Evolutionary conservation across 768 basidiomycete species (phyloP).

Genomic region (Serendipita sp.): DNA sequence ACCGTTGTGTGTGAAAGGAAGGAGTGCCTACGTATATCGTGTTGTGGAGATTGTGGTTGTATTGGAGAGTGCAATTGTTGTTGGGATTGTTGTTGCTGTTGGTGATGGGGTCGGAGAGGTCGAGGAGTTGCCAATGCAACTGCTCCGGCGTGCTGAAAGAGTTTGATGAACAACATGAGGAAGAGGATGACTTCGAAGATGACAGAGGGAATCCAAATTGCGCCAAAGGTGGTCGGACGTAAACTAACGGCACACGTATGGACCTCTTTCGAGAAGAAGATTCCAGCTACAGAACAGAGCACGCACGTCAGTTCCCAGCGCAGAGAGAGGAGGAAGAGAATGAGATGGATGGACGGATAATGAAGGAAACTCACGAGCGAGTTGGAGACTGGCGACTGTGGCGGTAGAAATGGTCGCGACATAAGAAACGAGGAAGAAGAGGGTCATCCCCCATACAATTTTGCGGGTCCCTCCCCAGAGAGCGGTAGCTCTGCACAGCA

Average conservation of each 20-base stretch:
- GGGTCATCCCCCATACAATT: neutral
- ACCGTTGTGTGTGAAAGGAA: too few species aligned
- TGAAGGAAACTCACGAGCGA: neutral
- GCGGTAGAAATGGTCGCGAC: neutral
- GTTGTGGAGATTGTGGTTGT: too few species aligned
- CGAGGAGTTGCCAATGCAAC: neutral
- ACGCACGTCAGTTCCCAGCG: too few species aligned
- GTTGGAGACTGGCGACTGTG: neutral
- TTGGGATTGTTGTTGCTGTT: too few species aligned
- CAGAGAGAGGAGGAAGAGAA: too few species aligned
- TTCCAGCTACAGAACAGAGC: neutral
- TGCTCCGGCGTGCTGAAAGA: neutral
- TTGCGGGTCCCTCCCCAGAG: neutral
- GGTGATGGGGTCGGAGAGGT: too few species aligned
- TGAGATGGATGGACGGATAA: too few species aligned
- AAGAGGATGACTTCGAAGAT: neutral
- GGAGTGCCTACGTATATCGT: too few species aligned
- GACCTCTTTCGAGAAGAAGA: neutral
- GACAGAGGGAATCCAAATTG: conserved; percentile 1
- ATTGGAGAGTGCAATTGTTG: too few species aligned
- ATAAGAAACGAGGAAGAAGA: neutral
- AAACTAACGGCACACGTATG: neutral
- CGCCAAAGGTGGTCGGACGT: conserved; percentile 1
- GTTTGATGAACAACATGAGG: neutral
- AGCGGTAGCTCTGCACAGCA: neutral